phyloP scores from a whole-genome alignment of 2,329 filamentous ascomycete species.

The Colletotrichum tabaci region DNA sequence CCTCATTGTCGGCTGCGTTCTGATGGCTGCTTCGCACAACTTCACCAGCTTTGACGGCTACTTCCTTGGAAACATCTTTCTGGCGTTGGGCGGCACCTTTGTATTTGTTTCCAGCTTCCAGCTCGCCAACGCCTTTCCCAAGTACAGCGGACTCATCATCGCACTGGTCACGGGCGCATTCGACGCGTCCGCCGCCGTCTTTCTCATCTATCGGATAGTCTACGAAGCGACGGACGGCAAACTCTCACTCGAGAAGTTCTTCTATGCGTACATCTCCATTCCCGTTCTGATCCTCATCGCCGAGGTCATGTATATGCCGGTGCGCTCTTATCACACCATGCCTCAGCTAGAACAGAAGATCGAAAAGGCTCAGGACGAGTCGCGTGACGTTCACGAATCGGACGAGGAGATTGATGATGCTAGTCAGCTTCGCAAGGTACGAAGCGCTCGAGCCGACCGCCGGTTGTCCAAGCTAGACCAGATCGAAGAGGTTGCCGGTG shows the following conservation, averaged over 20 bases:
- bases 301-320: slow-evolving; percentile 58
- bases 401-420: slow-evolving; percentile 68
- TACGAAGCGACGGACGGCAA: slow-evolving; percentile 70
- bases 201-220: slow-evolving; percentile 79
- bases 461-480: slow-evolving; percentile 72
- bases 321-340: slow-evolving; percentile 55
- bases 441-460: slow-evolving; percentile 60
- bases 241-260: slow-evolving; percentile 57
- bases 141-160: slow-evolving; percentile 81
- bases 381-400: slow-evolving; percentile 64
- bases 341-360: slow-evolving; percentile 58
- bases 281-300: slow-evolving; percentile 54
- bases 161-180: slow-evolving; percentile 86
- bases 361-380: slow-evolving; percentile 53
- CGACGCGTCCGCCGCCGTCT: slow-evolving; percentile 85
- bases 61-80: slow-evolving; percentile 80
- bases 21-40: slow-evolving; percentile 77
- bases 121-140: slow-evolving; percentile 86
- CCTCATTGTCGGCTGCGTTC: slow-evolving; percentile 76
- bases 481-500: slow-evolving; percentile 75
- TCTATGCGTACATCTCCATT: slow-evolving; percentile 56
- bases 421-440: slow-evolving; percentile 59
- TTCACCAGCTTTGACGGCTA: slow-evolving; percentile 80
- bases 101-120: slow-evolving; percentile 88
- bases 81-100: slow-evolving; percentile 86